Base-by-base conservation (phyloP, 495 filamentous ascomycete species). In the Penicillium ucsense region DNA sequence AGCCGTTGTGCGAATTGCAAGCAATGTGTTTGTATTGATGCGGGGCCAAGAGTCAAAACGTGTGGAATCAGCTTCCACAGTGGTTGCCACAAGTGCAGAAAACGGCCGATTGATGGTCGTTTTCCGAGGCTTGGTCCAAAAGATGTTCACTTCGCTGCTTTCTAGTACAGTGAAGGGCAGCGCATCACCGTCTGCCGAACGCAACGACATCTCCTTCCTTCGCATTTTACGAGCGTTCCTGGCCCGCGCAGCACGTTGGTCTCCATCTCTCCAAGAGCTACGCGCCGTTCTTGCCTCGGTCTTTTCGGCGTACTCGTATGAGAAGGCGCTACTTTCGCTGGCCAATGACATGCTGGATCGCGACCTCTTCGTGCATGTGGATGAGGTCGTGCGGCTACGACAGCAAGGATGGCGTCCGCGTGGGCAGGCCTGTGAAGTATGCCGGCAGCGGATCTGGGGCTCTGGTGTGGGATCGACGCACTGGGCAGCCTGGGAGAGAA, bases 281-380 rank as follows among this genome's bases (percentile, higher is more conserved):
- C 84, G 94, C 28, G 75, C 79, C 37, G 89, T 96, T 2, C 76
- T 98, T 3, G 72, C 80, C 2, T 88, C 87, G 5, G 89, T 98
- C 39, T 98, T 98, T 64, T 83, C 91, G 2, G 90, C 94, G 0
- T 97, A 98, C 57, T 81, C 88, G 0, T 95, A 95, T 61, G 94
- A 97, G 62, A 83, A 87, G 55, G 86, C 85, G 4, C 84, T 98
- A 8, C 74, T 97, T 12, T 73, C 78, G 3, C 80, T 98, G 9
- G 87, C 94, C 8, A 91, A 89, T 63, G 77, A 80, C 11, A 79
- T 98, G 50, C 72, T 98, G 1, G 90, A 95, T 48, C 84, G 89
- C 51, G 88, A 94, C 57, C 74, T 95, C 11, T 98, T 95, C 55
- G 79, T 85, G 9, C 84, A 87, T 52, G 89, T 96, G 36, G 76